Base-by-base conservation (phyloP, 208 protist genomes). In the Wallacemonas collosoma region DNA sequence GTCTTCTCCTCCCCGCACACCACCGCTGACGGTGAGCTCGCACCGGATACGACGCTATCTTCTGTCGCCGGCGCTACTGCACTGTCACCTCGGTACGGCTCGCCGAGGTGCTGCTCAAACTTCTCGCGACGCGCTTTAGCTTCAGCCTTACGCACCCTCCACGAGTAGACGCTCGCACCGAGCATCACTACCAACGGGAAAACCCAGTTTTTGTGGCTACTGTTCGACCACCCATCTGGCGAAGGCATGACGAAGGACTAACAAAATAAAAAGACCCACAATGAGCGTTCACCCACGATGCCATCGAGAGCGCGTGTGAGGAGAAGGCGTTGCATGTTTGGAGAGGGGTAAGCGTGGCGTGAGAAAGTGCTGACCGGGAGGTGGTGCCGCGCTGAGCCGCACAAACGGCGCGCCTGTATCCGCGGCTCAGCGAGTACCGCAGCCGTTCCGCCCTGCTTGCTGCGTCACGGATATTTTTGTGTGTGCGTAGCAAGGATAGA, bases 191-290 rank as follows among this genome's bases (percentile, higher is more conserved):
- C n/a, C 2, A 72, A 44, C 40, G 63, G 44, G 26, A 65, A 4
- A 71, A 61, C 12, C 57, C 68, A 71, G 56, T 64, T 64, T 40
- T 55, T 76, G 26, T 68, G 36, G 48, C 60, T 41, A 7, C 41
- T 48, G 40, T 41, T 26, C 8, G 60, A 65, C 15, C n/a, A 51
- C 12, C 40, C 40, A 14, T 65, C 43, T 50, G 26, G 60, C 4
- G 36, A n/a, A 17, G 60, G 26, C 60, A 65, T 65, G 60, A 39
- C 17, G 15, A 45, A 61, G 40, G 38, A 72, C 51, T 14, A 71
- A 12, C 1, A 17, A 64, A 8, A 7, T 1, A 38, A 58, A 58
- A 38, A 58, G 26, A 36, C 14, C 14, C 26, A 58, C 53, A 1
- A 11, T 35, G 26, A 17, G 26, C 9, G 39, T 63, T 40, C 8